A percentile compares a stretch with the other conserved stretches of the same genome.
These are phyloP conservation scores for Phytopythium boreale DNA, from an alignment of 352 stramenopile species.

Conservation along the genomic window DNA sequence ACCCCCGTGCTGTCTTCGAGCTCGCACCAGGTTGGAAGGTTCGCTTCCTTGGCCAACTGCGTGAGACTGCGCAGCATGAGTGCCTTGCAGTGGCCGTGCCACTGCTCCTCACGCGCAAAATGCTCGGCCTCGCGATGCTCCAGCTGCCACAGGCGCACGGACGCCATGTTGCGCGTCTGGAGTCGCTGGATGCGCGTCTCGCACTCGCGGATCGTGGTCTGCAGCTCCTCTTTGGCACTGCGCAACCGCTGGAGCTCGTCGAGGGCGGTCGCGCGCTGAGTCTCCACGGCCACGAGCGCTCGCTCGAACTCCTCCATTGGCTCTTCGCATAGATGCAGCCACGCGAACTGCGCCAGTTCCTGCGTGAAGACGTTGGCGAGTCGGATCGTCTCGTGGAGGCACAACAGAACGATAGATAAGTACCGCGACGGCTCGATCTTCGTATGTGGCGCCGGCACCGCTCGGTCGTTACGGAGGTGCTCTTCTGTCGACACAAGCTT, in stretches of 20 bases:
- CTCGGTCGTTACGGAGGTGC: background rate
- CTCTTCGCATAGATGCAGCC: slow-evolving; percentile 24
- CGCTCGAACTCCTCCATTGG: slow-evolving; percentile 18
- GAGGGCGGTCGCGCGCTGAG: slow-evolving; percentile 5
- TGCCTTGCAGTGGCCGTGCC: slow-evolving; percentile 46
- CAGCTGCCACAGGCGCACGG: slow-evolving; percentile 25
- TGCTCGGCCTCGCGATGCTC: slow-evolving; percentile 28
- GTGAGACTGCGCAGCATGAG: slow-evolving; percentile 31
- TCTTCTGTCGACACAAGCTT: background rate
- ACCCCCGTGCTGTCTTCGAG: background rate
- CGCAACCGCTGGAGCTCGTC: slow-evolving; percentile 22
- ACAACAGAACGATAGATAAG: slow-evolving; percentile 33
- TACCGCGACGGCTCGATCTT: slow-evolving; percentile 16
- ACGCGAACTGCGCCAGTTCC: slow-evolving; percentile 29
- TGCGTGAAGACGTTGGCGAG: slow-evolving; percentile 28
- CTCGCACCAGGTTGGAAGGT: slow-evolving; percentile 24
- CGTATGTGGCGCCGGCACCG: background rate
- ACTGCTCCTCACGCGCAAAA: slow-evolving; percentile 36
- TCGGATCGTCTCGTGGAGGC: slow-evolving; percentile 34
- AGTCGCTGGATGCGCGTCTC: slow-evolving; percentile 34
- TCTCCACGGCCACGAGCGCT: slow-evolving; percentile 11
- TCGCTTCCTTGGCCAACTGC: slow-evolving; percentile 13
- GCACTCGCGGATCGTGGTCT: slow-evolving; percentile 18
- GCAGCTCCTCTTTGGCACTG: slow-evolving; percentile 13
- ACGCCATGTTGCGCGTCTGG: slow-evolving; percentile 37